These are phyloP conservation scores for Glycine latifolia DNA, from an alignment of 306 rosid genomes.

Conservation along the genomic window DNA sequence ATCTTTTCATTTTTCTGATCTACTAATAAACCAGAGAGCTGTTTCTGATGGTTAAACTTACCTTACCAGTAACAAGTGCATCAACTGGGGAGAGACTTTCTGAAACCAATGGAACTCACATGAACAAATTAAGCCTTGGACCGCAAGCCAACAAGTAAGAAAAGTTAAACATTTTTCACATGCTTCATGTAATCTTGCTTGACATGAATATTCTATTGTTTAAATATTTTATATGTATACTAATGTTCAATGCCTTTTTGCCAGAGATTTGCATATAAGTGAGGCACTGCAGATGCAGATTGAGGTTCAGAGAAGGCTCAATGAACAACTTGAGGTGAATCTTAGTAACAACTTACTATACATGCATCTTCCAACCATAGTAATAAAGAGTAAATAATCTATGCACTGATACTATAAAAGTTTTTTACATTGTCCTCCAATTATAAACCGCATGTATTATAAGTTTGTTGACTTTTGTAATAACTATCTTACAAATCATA, in stretches of 20 bases:
- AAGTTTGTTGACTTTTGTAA: neutral
- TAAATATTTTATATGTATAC: constrained; percentile 21
- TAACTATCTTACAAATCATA: neutral
- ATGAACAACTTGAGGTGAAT: constrained; percentile 96
- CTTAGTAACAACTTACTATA: constrained; percentile 6
- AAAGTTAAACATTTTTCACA: constrained; percentile 19
- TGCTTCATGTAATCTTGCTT: constrained; percentile 35
- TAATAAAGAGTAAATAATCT: neutral
- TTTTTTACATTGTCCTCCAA: neutral
- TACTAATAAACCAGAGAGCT: constrained; percentile 35
- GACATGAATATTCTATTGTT: neutral
- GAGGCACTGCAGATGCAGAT: constrained; percentile 97
- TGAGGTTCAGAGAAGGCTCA: constrained; percentile 94
- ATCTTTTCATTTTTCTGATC: constrained; percentile 18
- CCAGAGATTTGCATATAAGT: constrained; percentile 77
- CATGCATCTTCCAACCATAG: constrained; percentile 15
- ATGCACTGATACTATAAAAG: neutral
- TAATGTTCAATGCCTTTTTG: constrained; percentile 27
- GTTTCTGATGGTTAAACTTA: constrained; percentile 23
- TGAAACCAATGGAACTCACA: constrained; percentile 71
- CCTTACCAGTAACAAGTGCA: constrained; percentile 48
- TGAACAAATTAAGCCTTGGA: constrained; percentile 70
- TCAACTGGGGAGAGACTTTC: constrained; percentile 65
- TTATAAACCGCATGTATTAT: neutral
- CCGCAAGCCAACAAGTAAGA: constrained; percentile 82